These are phyloP conservation scores for Ceratocystis colombiana DNA, from an alignment of 2,329 filamentous ascomycete species.

Conservation along the genomic window DNA sequence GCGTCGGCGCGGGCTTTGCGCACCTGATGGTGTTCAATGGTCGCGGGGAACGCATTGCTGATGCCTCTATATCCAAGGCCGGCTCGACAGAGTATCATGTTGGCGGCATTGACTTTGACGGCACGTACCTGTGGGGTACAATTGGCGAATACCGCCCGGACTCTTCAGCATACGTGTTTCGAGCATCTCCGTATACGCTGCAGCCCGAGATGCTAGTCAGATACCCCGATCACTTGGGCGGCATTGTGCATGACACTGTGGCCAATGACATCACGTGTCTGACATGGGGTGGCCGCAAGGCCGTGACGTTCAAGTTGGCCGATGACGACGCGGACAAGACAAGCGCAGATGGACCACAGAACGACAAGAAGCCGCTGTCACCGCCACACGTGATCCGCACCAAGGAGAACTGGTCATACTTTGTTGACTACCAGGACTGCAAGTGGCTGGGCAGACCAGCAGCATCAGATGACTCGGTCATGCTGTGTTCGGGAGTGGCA, in stretches of 20 bases:
- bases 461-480: constrained; percentile 34
- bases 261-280: constrained; percentile 35
- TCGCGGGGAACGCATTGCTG: constrained; percentile 36
- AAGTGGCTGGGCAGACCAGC: constrained; percentile 39
- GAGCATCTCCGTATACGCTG: constrained; percentile 34
- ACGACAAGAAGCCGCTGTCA: background rate
- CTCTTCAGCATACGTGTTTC: constrained; percentile 37
- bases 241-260: constrained; percentile 36
- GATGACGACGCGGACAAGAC: background rate
- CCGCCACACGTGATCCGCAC: constrained; percentile 25
- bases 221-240: constrained; percentile 39
- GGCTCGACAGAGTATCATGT: constrained; percentile 38
- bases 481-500: constrained; percentile 41
- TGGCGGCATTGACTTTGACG: constrained; percentile 42
- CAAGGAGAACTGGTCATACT: constrained; percentile 36
- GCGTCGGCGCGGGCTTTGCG: constrained; percentile 37
- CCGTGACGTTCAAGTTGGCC: constrained; percentile 33
- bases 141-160: constrained; percentile 41
- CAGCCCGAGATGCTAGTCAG: constrained; percentile 33
- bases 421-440: constrained; percentile 44
- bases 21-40: constrained; percentile 40
- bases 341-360: background rate
- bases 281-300: constrained; percentile 40
- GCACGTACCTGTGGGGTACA: constrained; percentile 39
- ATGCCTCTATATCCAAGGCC: constrained; percentile 36